Base-by-base conservation (phyloP, 2,329 filamentous ascomycete genomes). In the Fusarium siculi region DNA sequence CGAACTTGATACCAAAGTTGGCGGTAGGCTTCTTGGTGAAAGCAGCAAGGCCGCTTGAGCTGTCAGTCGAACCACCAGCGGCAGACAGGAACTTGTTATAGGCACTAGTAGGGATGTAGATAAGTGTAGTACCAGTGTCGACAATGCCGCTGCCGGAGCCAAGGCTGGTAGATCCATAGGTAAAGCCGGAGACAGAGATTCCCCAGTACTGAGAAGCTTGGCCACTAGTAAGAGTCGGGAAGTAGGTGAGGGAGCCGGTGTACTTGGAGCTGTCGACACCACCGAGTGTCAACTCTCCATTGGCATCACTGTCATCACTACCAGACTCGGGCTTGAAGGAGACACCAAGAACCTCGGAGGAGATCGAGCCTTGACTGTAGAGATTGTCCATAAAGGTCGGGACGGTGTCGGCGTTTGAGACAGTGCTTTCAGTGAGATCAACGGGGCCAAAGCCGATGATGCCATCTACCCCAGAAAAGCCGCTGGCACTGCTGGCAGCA, bases 251-350 rank as follows among this genome's bases (percentile, higher is more conserved):
- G 25, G 56, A 21, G 9, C 56, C 56, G 2, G 56, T 32, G 25
- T 39, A 59, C 34, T 59, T 52, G 34, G 49, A 56, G 58, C 49
- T 61, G 10, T 61, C 58, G 9, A 40, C 34, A 11, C 58, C 58
- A 44, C 58, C 58, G 5, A 61, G 58, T 3, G 58, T 61, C 19
- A 61, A 34, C 30, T 61, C 58, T 61, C 58, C 58, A 11, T 61
- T 61, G 2, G 19, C 21, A 2, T 61, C 58, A 14, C 12, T 14
- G 6, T 3, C 7, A 16, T 61, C 49, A 15, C 49, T 56, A 0
- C 58, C 58, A 16, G 30, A 43, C 58, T 61, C 58, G 2, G 58
- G 58, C 4, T 32, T 32, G 23, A 61, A 61, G 3, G 30, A 61
- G 42, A 61, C 49, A 7, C 49, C 58, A 0, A 61, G 58, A 0